Evolutionary conservation across 306 rosid genomes (phyloP), one percentile per base, ranked within the genome.

Genomic region (Lathyrus oleraceus): DNA sequence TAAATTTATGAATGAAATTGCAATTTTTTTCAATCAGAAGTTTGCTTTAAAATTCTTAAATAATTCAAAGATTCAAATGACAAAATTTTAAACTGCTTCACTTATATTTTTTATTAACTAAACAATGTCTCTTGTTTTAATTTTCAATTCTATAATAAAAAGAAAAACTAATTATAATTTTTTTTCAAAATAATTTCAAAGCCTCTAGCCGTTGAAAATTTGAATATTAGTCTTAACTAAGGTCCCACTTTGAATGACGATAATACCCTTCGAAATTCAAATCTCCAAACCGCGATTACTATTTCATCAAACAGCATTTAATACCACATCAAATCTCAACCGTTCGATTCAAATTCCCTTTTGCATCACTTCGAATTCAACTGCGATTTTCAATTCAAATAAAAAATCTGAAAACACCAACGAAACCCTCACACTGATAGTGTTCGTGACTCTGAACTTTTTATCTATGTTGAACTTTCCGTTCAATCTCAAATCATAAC

Each of bases 131-230:
- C 35, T 30, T 30, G 35, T 30, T 30, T 30, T 30, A 30, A 5
- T 30, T 30, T 30, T 5, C 5, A 30, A 30, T 4, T 27, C 35
- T 30, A 30, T 30, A 30, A 30, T 30, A 30, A 30, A 23, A 23
- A 1, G 27, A 23, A 23, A 23, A 30, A 30, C 35, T 4, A 30
- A 30, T 5, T 30, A 30, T 5, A 30, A 32, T 6, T 32, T 6
- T 5, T 30, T 32, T 32, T 32, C 38, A 30, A 32, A 32, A n/a
- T n/a, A n/a, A n/a, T n/a, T n/a, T n/a, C 12, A 38, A 4, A 32
- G 45, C 60, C n/a, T 58, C 17, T 86, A 84, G 95, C 98, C 96
- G 96, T 92, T 89, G 71, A 73, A 79, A 81, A 45, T 86, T 89
- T 83, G 81, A 89, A 89, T 62, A 61, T 40, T 28, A 30, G 65